phyloP scores from a whole-genome alignment of 805 yeast species.

The Grigorovia jiainica region DNA sequence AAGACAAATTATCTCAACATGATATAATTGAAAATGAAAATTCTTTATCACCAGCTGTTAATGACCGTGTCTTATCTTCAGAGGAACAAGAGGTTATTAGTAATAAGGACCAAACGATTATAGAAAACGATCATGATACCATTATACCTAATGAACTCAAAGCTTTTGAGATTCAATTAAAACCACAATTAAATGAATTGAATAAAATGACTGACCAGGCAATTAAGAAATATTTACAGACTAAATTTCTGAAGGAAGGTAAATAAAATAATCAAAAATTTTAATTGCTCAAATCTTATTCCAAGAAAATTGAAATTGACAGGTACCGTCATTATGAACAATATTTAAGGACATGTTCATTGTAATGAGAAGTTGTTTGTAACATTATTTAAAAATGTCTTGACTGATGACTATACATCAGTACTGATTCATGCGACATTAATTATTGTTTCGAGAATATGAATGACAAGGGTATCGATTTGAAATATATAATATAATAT shows the following conservation, averaged over 20 bases:
- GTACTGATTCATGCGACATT: too few species aligned
- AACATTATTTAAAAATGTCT: too few species aligned
- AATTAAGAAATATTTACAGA: constrained; percentile 1
- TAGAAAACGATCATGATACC: constrained; percentile 6
- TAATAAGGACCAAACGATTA: neutral
- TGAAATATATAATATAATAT: too few species aligned
- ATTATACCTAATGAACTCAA: constrained; percentile 17
- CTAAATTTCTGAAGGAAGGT: neutral
- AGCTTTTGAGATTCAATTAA: constrained; percentile 33
- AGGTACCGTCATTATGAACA: too few species aligned
- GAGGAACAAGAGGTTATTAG: neutral
- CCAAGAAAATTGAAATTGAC: too few species aligned
- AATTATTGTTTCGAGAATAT: too few species aligned
- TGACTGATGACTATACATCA: too few species aligned
- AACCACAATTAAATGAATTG: constrained; percentile 31
- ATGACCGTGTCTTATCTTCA: neutral
- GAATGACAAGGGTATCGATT: too few species aligned
- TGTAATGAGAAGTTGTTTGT: too few species aligned
- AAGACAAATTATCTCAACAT: neutral
- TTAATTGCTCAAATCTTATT: too few species aligned
- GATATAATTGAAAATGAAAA: neutral
- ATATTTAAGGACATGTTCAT: too few species aligned
- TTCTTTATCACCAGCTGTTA: neutral
- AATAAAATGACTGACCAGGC: constrained; percentile 36
- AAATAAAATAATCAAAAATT: too few species aligned